phyloP scores from a whole-genome alignment of 2,329 filamentous ascomycete genomes.

The Beauveria brongniartii region DNA sequence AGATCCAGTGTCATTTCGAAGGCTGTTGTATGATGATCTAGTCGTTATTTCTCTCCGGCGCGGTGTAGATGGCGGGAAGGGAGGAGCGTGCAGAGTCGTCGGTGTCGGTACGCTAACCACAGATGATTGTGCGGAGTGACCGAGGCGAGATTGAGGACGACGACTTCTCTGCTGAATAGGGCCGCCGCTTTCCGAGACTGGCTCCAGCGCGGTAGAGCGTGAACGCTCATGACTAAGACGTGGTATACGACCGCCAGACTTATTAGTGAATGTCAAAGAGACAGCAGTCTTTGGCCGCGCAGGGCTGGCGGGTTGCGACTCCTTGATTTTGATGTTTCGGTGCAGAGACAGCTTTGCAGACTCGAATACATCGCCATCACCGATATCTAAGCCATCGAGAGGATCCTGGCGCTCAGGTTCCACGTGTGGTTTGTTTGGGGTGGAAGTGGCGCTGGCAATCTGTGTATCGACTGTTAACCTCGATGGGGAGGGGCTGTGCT shows the following conservation, averaged over 20 bases:
- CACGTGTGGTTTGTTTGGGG: conserved; percentile 25
- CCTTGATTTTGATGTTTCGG: conserved; percentile 84
- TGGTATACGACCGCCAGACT: conserved; percentile 66
- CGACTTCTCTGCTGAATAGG: conserved; percentile 53
- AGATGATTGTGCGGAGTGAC: conserved; percentile 63
- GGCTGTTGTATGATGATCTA: conserved; percentile 44
- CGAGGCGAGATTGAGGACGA: conserved; percentile 58
- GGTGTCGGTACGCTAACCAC: conserved; percentile 55
- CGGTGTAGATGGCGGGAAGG: conserved; percentile 50
- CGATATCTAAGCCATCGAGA: conserved; percentile 78
- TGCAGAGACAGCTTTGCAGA: conserved; percentile 76
- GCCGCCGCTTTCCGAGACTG: conserved; percentile 83
- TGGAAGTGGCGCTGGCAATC: conserved; percentile 4
- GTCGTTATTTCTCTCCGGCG: conserved; percentile 51
- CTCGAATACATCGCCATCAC: conserved; percentile 73
- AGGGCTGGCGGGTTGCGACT: conserved; percentile 59
- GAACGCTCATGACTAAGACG: conserved; percentile 66
- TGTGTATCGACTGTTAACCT: conserved; percentile 33
- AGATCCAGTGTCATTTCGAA: conserved; percentile 48
- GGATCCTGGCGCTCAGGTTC: conserved; percentile 64
- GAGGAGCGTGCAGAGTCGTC: conserved; percentile 45
- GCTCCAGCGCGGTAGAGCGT: conserved; percentile 68
- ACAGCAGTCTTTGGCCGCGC: conserved; percentile 66
- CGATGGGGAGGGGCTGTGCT: conserved; percentile 51
- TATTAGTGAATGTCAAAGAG: conserved; percentile 86